These are phyloP conservation scores for Aegilops tauschii DNA, from an alignment of 176 grass and related monocot species.

Conservation along the genomic window DNA sequence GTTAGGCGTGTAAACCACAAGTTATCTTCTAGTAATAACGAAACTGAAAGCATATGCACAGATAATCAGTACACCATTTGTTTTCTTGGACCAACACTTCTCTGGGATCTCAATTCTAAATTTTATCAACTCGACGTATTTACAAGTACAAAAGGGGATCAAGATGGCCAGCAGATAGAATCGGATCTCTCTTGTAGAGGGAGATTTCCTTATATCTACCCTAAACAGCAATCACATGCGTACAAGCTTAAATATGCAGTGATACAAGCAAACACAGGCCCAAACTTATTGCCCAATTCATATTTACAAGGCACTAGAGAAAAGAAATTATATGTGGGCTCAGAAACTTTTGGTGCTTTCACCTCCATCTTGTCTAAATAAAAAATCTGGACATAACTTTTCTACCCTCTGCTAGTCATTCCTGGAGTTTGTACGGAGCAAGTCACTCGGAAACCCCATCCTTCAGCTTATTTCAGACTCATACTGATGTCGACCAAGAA, in stretches of 20 bases:
- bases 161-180: constrained; percentile 32
- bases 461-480: neutral
- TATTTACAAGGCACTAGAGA: constrained; percentile 33
- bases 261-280: constrained; percentile 27
- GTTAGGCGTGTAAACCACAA: neutral
- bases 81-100: constrained; percentile 2
- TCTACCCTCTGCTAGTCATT: constrained; percentile 9
- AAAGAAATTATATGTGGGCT: constrained; percentile 24
- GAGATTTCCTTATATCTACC: constrained; percentile 20
- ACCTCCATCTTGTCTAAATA: constrained; percentile 14
- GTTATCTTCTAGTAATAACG: neutral
- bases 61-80: neutral
- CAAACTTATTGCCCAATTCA: constrained; percentile 29
- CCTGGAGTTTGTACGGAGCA: constrained; percentile 3
- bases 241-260: constrained; percentile 25
- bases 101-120: neutral
- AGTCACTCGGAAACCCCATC: constrained; percentile 18
- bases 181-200: neutral
- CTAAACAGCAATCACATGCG: constrained; percentile 27
- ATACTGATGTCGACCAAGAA: neutral
- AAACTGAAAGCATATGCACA: neutral
- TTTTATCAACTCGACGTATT: neutral
- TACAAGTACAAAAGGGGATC: constrained; percentile 20
- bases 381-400: constrained; percentile 16
- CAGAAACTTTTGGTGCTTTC: constrained; percentile 23